These are phyloP conservation scores for Diversispora eburnea DNA, from an alignment of 192 early-diverging fungal species.

Conservation along the genomic window DNA sequence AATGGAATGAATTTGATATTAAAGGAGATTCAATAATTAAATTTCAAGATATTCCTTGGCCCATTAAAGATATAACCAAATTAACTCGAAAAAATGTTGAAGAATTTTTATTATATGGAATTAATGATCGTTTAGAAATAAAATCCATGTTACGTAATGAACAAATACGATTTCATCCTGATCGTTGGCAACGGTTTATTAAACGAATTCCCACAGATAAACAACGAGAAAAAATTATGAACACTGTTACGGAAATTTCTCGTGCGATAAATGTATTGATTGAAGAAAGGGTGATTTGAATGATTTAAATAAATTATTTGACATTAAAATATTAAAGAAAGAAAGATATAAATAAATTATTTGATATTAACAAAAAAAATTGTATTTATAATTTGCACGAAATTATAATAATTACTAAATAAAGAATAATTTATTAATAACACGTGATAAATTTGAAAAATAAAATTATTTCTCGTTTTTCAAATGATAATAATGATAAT, in stretches of 20 bases:
- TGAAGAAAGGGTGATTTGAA: neutral
- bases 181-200: slow-evolving; percentile 1
- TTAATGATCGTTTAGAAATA: neutral
- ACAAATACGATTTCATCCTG: slow-evolving; percentile 11
- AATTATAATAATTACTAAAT: too few species aligned
- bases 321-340: neutral
- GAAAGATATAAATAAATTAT: neutral
- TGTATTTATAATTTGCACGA: too few species aligned
- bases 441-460: too few species aligned
- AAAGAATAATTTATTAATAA: too few species aligned
- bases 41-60: slow-evolving; percentile 13
- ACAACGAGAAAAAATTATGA: slow-evolving; percentile 2
- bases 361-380: neutral
- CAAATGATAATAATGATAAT: too few species aligned
- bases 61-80: neutral
- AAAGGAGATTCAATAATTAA: neutral
- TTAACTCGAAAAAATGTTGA: neutral
- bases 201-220: neutral
- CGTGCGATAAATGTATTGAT: neutral
- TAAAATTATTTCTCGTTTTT: too few species aligned
- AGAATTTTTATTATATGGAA: slow-evolving; percentile 1
- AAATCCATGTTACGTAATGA: neutral
- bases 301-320: neutral
- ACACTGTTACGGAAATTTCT: slow-evolving; percentile 10
- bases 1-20: slow-evolving; percentile 1